Percentiles rank a stretch among this genome's conserved stretches.
Conservation (phyloP, 768 basidiomycete species). For the Kockovaella imperatae region DNA sequence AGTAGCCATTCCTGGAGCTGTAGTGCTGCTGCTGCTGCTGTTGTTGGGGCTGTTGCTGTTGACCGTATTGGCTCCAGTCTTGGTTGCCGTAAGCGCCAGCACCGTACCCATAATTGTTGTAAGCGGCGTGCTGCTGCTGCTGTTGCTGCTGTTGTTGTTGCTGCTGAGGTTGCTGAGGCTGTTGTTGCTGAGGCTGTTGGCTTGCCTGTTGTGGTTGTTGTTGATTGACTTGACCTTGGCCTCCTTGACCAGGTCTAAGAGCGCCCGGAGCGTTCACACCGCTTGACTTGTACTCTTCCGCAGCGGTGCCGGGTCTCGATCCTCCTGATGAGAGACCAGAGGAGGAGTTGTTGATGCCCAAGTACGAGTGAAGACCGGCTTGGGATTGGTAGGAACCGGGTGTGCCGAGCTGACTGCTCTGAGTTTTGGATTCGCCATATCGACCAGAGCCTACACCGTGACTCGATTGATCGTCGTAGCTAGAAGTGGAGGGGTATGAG, state of each 20-base stretch:
- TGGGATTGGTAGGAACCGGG: conserved; percentile 2
- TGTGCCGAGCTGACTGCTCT: conserved; percentile 4
- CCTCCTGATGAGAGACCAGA: conserved; percentile 7
- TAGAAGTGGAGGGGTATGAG: conserved; percentile 29
- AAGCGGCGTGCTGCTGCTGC: conserved; percentile 6
- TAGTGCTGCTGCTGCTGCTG: too few species aligned
- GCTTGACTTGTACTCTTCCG: conserved; percentile 26
- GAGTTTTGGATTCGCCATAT: conserved; percentile 28
- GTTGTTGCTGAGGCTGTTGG: conserved; percentile 7
- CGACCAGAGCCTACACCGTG: conserved; percentile 20
- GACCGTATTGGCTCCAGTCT: conserved; percentile 38
- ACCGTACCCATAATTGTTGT: conserved; percentile 17
- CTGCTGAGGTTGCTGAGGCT: conserved; percentile 14
- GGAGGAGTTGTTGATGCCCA: conserved; percentile 24
- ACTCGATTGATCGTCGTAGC: conserved; percentile 31
- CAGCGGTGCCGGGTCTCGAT: conserved; percentile 20
- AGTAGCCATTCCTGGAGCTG: conserved; percentile 27
- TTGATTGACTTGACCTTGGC: conserved; percentile 2
- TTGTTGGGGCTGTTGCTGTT: too few species aligned
- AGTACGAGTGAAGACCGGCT: conserved; percentile 30
- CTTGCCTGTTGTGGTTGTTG: neutral
- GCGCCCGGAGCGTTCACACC: conserved; percentile 1
- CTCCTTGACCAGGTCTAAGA: conserved; percentile 5
- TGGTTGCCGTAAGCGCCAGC: conserved; percentile 27
- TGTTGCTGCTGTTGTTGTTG: conserved; percentile 21